Evolutionary conservation across 306 rosid species (phyloP).

Genomic region (Cajanus cajan): DNA sequence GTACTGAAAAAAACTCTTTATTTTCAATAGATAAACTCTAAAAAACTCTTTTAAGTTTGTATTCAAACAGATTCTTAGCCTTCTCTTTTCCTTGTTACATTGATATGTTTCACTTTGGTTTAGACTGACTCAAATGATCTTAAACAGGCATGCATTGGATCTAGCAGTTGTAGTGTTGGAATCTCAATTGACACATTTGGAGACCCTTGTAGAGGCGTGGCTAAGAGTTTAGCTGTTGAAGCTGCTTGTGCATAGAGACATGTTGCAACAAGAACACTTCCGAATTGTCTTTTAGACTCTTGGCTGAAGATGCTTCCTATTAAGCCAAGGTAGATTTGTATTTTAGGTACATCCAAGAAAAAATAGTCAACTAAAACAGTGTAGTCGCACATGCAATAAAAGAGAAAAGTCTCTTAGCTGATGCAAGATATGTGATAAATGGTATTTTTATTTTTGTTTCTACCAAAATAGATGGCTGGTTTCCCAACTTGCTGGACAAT

Average conservation of each 20-base stretch:
- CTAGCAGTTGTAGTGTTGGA: constrained; percentile 64
- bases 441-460: neutral
- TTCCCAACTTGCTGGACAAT: constrained; percentile 11
- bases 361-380: neutral
- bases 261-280: constrained; percentile 6
- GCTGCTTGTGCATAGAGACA: constrained; percentile 62
- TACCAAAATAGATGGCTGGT: constrained; percentile 14
- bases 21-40: too few species aligned
- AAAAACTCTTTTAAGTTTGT: too few species aligned
- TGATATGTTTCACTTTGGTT: neutral
- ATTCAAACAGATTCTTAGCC: too few species aligned
- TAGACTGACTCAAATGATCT: constrained; percentile 29
- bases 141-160: constrained; percentile 85
- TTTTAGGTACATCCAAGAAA: constrained; percentile 5
- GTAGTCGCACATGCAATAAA: constrained; percentile 19
- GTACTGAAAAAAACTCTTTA: too few species aligned
- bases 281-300: neutral
- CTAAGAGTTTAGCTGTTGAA: constrained; percentile 96
- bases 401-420: constrained; percentile 25
- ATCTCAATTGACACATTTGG: constrained; percentile 67
- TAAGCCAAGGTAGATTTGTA: constrained; percentile 17
- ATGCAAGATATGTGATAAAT: constrained; percentile 27
- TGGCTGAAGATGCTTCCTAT: constrained; percentile 29
- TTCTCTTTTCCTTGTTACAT: neutral
- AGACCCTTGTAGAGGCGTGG: constrained; percentile 70